Base-by-base conservation (phyloP, 345 rosid genomes). In the Euphorbia peplus region DNA sequence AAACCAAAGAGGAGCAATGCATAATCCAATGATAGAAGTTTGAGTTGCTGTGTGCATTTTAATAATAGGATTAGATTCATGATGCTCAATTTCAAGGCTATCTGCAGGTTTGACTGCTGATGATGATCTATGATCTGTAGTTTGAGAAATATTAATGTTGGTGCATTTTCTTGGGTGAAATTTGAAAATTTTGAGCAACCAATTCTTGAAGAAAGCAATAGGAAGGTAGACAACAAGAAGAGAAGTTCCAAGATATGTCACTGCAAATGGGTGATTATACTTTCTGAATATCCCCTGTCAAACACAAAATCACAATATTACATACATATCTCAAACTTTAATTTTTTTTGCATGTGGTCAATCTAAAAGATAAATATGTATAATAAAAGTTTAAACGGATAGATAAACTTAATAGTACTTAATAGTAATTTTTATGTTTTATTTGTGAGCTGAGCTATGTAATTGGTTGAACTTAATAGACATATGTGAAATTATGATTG, bases 1-100 rank as follows among this genome's bases (percentile, higher is more conserved):
- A 61, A 84, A 84, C 88, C 86, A 82, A 52, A 80, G n/a, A 56
- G 86, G 83, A 21, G 81, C 81, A 60, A 76, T 65, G 26, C 18
- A 44, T 16, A 74, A 69, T 0, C 77, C 79, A 4, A 69, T 22
- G 5, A 35, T 22, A 22, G 60, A 70, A 52, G 62, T 66, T 60
- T 79, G 48, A 37, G 35, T 74, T 2, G 74, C 24, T 0, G 74
- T 66, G 35, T 62, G 69, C 30, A 73, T 60, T 25, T 19, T 62
- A 13, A 64, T 63, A n/a, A n/a, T n/a, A n/a, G n/a, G n/a, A n/a
- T n/a, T n/a, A 39, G 51, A 19, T 12, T 25, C 59, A 22, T 58
- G 51, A 3, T 7, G 35, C 65, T 51, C 72, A n/a, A 28, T 65
- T 60, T 74, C 77, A n/a, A 66, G 4, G 51, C 8, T 64, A n/a